A percentile compares a stretch with the other conserved stretches of the same genome.
phyloP scores from a whole-genome alignment of 2,329 filamentous ascomycete genomes.

The Sarocladiaceae sp. region DNA sequence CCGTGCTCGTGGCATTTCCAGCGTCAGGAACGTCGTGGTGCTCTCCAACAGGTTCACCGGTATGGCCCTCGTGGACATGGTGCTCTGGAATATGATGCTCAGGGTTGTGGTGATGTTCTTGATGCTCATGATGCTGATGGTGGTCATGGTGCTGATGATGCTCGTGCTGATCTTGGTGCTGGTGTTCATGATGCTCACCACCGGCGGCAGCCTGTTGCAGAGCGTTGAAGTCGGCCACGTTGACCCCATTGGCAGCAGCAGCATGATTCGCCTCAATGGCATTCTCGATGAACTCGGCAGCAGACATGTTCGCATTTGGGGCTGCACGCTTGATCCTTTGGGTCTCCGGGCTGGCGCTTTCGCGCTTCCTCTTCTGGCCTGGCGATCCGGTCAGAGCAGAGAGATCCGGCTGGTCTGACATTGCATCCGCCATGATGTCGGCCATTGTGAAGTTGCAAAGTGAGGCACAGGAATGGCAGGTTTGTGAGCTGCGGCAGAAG shows the following conservation, averaged over 20 bases:
- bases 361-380: constrained; percentile 50
- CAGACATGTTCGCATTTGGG: constrained; percentile 38
- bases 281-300: constrained; percentile 48
- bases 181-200: constrained; percentile 34
- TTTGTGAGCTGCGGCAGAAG: too few relatives aligned
- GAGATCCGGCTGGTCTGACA: constrained; percentile 43
- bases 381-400: constrained; percentile 35
- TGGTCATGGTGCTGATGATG: too few relatives aligned
- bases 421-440: constrained; percentile 40
- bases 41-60: constrained; percentile 19
- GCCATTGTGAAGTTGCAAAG: not conserved
- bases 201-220: constrained; percentile 46
- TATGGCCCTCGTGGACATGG: constrained; percentile 4
- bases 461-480: not conserved
- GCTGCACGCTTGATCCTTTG: constrained; percentile 45
- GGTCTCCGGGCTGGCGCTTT: constrained; percentile 42
- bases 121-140: constrained; percentile 8
- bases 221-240: constrained; percentile 49
- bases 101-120: constrained; percentile 8
- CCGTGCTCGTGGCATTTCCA: constrained; percentile 51
- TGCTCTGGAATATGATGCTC: constrained; percentile 8
- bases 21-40: constrained; percentile 43
- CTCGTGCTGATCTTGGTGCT: constrained; percentile 11
- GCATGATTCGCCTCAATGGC: constrained; percentile 39
- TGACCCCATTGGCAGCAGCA: constrained; percentile 34